These are phyloP conservation scores for Phoma herbarum DNA, from an alignment of 2,329 filamentous ascomycete genomes.

Conservation along the genomic window DNA sequence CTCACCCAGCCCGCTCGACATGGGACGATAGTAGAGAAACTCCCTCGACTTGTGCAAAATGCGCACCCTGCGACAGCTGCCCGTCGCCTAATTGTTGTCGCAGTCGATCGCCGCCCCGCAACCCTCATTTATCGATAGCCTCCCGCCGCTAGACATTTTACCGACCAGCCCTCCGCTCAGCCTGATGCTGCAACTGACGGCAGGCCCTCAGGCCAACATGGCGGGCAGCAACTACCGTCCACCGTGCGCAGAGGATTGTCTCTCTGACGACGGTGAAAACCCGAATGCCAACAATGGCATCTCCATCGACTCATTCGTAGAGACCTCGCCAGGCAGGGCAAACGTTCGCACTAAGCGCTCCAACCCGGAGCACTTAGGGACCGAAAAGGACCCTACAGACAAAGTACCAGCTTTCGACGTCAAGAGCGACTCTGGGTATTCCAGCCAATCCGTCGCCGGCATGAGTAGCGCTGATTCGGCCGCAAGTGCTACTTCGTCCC, in stretches of 20 bases:
- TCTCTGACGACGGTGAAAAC: conserved; percentile 50
- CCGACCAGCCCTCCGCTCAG: conserved; percentile 21
- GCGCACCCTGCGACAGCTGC: conserved; percentile 23
- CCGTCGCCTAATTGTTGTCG: conserved; percentile 30
- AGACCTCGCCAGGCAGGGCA: conserved; percentile 53
- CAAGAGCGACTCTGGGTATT: conserved; percentile 70
- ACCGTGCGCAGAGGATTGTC: conserved; percentile 52
- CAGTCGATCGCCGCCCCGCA: conserved; percentile 26
- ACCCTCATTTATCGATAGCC: conserved; percentile 31
- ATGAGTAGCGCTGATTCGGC: conserved; percentile 62
- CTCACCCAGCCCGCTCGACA: conserved; percentile 16
- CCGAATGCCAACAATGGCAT: conserved; percentile 19
- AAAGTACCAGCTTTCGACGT: conserved; percentile 53
- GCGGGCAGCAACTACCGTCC: conserved; percentile 34
- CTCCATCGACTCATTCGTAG: conserved; percentile 39
- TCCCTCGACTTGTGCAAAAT: conserved; percentile 12
- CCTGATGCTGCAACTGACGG: conserved; percentile 14
- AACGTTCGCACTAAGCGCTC: conserved; percentile 62
- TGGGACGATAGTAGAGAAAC: conserved; percentile 24
- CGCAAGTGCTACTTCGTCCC: conserved; percentile 51
- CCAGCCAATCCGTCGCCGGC: conserved; percentile 64
- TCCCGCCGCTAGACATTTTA: conserved; percentile 32
- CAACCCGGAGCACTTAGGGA: conserved; percentile 47
- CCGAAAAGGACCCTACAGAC: conserved; percentile 38
- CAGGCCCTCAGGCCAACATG: conserved; percentile 19